Conservation (phyloP, 164 flowering plant species). For the Macadamia integrifolia region DNA sequence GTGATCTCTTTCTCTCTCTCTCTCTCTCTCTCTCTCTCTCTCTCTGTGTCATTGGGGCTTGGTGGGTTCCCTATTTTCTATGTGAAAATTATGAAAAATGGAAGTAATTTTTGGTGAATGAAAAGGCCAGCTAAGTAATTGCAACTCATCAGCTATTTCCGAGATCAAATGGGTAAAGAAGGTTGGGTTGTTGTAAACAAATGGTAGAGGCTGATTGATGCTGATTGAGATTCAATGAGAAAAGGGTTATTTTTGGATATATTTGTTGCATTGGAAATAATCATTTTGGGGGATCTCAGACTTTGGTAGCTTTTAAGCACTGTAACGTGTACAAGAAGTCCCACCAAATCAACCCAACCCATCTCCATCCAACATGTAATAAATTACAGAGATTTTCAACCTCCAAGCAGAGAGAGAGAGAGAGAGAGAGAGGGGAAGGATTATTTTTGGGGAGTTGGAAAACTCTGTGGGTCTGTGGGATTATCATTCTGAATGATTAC, state of each 20-base stretch:
- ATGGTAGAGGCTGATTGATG: conserved; percentile 26
- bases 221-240: conserved; percentile 16
- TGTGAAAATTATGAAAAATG: no score
- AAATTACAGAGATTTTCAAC: background rate
- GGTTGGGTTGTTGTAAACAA: conserved; percentile 1
- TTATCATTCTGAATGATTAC: conserved; percentile 60
- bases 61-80: no score
- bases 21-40: no score
- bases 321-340: background rate
- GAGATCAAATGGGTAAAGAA: conserved; percentile 9
- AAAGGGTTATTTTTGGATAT: background rate
- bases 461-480: conserved; percentile 9
- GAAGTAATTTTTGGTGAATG: no score
- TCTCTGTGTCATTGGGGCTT: no score
- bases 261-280: no score
- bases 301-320: background rate
- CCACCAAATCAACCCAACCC: background rate
- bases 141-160: conserved; percentile 27
- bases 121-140: conserved; percentile 30
- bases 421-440: background rate
- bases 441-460: conserved; percentile 12
- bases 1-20: background rate
- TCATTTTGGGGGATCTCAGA: background rate
- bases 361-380: conserved; percentile 9
- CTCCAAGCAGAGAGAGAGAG: background rate